Conservation (phyloP, 2,329 filamentous ascomycete genomes). For the Ascocoryne sarcoides region DNA sequence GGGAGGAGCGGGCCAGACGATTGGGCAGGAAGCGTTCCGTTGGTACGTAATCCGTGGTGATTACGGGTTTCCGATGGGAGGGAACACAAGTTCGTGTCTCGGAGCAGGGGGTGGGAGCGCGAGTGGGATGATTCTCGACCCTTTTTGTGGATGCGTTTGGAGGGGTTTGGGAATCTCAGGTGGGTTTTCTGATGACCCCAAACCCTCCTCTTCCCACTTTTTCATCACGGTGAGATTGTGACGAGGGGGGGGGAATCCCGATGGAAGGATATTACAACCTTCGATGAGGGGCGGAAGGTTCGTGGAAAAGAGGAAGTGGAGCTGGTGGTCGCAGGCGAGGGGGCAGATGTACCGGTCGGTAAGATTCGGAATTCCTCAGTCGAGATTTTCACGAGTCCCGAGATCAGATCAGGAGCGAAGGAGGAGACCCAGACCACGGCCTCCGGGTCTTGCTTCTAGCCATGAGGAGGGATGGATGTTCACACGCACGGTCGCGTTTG, state of each 20-base stretch:
- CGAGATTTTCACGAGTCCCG: too few relatives aligned
- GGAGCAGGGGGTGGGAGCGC: not conserved
- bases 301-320: not conserved
- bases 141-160: too few relatives aligned
- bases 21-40: too few relatives aligned
- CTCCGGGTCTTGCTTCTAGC: not conserved
- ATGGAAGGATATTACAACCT: constrained; percentile 15
- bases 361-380: not conserved
- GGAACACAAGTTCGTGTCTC: too few relatives aligned
- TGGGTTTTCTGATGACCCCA: too few relatives aligned
- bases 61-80: too few relatives aligned
- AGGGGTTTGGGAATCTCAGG: too few relatives aligned
- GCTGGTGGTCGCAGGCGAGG: not conserved
- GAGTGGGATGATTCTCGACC: not conserved
- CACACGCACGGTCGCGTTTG: too few relatives aligned
- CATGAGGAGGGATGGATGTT: not conserved
- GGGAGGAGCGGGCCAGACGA: too few relatives aligned
- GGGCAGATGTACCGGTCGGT: not conserved
- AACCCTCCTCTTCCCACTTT: too few relatives aligned
- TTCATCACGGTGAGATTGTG: not conserved
- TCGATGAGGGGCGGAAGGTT: constrained; percentile 14
- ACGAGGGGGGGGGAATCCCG: constrained; percentile 2
- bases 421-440: not conserved
- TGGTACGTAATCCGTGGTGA: too few relatives aligned
- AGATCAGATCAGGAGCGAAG: too few relatives aligned